A percentile compares a stretch with the other conserved stretches of the same genome.
phyloP scores from a whole-genome alignment of 2,329 filamentous ascomycete species.

The Pseudocercospora fuligena region DNA sequence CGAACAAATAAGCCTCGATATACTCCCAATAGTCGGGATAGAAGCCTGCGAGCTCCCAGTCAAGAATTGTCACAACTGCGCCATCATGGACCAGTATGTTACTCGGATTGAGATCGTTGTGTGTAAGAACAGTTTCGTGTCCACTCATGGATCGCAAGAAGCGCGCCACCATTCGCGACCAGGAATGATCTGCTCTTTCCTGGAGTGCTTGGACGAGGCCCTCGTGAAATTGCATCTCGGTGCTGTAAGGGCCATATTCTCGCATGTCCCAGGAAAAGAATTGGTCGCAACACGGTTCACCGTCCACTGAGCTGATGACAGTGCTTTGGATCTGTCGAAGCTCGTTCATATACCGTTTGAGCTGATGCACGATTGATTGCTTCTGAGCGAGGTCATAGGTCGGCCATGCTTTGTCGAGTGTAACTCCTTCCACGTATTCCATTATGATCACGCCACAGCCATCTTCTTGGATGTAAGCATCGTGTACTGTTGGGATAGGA shows the following conservation, averaged over 20 bases:
- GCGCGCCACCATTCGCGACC: constrained; percentile 13
- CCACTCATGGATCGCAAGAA: constrained; percentile 8
- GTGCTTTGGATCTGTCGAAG: constrained; percentile 13
- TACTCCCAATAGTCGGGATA: constrained; percentile 29
- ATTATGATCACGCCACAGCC: constrained; percentile 19
- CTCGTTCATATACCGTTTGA: constrained; percentile 12
- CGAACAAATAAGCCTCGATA: constrained; percentile 15
- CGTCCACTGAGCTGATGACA: constrained; percentile 10
- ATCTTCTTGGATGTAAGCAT: constrained; percentile 16
- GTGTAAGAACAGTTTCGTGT: constrained; percentile 25
- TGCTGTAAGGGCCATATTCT: constrained; percentile 4
- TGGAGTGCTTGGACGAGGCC: constrained; percentile 9
- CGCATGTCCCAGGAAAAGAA: constrained; percentile 10
- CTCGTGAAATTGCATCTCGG: constrained; percentile 7
- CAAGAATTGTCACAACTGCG: constrained; percentile 23
- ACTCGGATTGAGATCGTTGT: constrained; percentile 24
- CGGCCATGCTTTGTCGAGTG: constrained; percentile 20
- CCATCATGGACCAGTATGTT: constrained; percentile 30
- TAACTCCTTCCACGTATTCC: constrained; percentile 21
- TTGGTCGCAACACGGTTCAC: constrained; percentile 12
- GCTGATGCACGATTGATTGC: constrained; percentile 6
- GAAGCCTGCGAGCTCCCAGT: constrained; percentile 26
- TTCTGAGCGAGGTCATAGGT: constrained; percentile 11
- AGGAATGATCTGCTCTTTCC: constrained; percentile 2
- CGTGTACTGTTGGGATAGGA: constrained; percentile 17